These are phyloP conservation scores for Candida sanyiensis DNA, from an alignment of 805 yeast genomes.

Conservation along the genomic window DNA sequence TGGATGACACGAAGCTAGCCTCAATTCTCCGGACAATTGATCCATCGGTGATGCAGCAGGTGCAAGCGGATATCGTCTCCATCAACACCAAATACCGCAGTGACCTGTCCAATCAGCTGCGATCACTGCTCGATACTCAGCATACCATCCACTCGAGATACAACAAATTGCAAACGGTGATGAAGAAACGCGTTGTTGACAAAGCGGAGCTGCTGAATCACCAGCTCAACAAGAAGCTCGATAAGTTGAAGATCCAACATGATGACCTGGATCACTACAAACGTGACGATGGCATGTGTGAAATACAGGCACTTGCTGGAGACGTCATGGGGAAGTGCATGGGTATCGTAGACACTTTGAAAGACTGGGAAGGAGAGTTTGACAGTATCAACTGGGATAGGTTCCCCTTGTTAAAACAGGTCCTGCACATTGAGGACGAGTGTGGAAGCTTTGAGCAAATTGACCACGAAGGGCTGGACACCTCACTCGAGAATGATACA, in stretches of 20 bases:
- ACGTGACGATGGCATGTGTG: conserved; percentile 4
- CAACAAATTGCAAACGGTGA: conserved; percentile 2
- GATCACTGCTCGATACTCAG: conserved; percentile 1
- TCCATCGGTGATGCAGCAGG: conserved; percentile 6
- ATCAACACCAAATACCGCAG: conserved; percentile 5
- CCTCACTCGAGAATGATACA: too few species aligned
- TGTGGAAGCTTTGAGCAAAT: conserved; percentile 6
- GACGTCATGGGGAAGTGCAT: conserved; percentile 20
- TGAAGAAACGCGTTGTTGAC: conserved; percentile 4
- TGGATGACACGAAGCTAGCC: conserved; percentile 12
- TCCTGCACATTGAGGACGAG: conserved; percentile 2
- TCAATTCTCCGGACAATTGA: conserved; percentile 8
- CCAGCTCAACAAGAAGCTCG: conserved; percentile 13
- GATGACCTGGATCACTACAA: conserved; percentile 7
- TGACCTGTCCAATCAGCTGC: conserved; percentile 6
- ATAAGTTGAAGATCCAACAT: conserved; percentile 8
- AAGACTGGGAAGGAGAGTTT: conserved; percentile 4
- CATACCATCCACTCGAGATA: conserved; percentile 3
- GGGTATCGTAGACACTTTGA: conserved; percentile 9
- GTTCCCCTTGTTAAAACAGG: conserved; percentile 5
- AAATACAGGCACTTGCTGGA: conserved; percentile 1
- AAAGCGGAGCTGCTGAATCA: conserved; percentile 9
- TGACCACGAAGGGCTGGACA: too few species aligned
- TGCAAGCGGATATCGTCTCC: conserved; percentile 3
- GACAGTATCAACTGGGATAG: conserved; percentile 5